phyloP scores from a whole-genome alignment of 1,284 basidiomycete species.

The Cryptococcus amylolentus region DNA sequence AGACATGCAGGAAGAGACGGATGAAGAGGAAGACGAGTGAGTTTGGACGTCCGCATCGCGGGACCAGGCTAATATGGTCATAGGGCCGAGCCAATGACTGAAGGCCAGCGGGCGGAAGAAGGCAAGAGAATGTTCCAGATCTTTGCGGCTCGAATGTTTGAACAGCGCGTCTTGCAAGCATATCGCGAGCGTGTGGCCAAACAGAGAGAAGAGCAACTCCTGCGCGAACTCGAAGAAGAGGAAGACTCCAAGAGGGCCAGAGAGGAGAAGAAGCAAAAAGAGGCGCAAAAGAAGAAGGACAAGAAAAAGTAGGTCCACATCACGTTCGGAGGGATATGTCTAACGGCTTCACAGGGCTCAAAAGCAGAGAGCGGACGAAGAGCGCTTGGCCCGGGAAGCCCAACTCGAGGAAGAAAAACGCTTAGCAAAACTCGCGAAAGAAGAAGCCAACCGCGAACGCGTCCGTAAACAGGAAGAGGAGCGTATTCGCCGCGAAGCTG shows the following conservation, averaged over 20 bases:
- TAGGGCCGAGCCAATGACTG: constrained; percentile 47
- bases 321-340: neutral
- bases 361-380: constrained; percentile 88
- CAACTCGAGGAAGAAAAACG: constrained; percentile 78
- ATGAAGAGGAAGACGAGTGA: constrained; percentile 58
- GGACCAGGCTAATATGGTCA: constrained; percentile 21
- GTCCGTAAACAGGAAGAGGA: constrained; percentile 70
- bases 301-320: constrained; percentile 45
- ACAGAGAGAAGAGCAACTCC: constrained; percentile 78
- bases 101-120: constrained; percentile 90
- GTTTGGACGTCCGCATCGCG: constrained; percentile 8
- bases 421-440: constrained; percentile 63
- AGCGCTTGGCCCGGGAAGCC: constrained; percentile 66
- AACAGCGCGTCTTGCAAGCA: constrained; percentile 90
- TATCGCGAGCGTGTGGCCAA: constrained; percentile 90
- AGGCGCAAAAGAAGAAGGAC: constrained; percentile 98
- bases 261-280: constrained; percentile 90
- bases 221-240: constrained; percentile 87
- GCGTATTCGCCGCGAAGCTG: constrained; percentile 65
- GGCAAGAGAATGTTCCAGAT: constrained; percentile 99
- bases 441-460: constrained; percentile 62
- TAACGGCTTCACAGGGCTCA: constrained; percentile 57
- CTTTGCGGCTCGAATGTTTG: constrained; percentile 99
- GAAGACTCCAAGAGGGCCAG: constrained; percentile 72
- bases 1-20: constrained; percentile 64